Evolutionary conservation across 2,329 filamentous ascomycete genomes (phyloP).

Genomic region (Aspergillus oerlinghausenensis): DNA sequence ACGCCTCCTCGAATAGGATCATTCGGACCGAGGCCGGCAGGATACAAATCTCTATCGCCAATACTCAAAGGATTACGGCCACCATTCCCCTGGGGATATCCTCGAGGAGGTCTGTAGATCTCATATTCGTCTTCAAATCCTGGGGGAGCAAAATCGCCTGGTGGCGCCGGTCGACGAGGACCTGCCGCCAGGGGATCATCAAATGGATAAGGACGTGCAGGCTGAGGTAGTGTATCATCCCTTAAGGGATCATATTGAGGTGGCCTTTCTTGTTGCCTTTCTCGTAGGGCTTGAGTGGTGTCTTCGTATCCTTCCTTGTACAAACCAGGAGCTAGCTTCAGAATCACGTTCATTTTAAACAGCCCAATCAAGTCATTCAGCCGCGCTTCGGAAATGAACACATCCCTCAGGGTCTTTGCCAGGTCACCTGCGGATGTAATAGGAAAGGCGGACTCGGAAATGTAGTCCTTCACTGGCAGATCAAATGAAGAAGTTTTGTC

Average conservation of each 20-base stretch:
- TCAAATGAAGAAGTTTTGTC: constrained; percentile 79
- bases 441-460: constrained; percentile 60
- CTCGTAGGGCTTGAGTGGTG: constrained; percentile 26
- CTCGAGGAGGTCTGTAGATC: constrained; percentile 63
- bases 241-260: constrained; percentile 45
- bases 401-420: constrained; percentile 41
- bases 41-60: constrained; percentile 83
- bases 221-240: constrained; percentile 52
- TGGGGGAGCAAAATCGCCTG: constrained; percentile 74
- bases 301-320: constrained; percentile 77
- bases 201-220: constrained; percentile 64
- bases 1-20: constrained; percentile 72
- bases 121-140: constrained; percentile 93
- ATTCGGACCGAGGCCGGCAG: constrained; percentile 75
- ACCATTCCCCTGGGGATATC: constrained; percentile 38
- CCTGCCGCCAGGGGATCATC: constrained; percentile 59
- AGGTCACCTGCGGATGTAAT: constrained; percentile 36
- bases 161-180: constrained; percentile 61
- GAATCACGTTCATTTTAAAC: constrained; percentile 74
- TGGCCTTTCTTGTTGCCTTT: constrained; percentile 39
- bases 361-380: constrained; percentile 66
- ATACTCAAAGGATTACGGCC: constrained; percentile 62
- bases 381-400: constrained; percentile 70
- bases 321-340: constrained; percentile 73
- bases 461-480: constrained; percentile 66